Conservation (phyloP, 768 basidiomycete genomes). For the Leccinum variicolor region DNA sequence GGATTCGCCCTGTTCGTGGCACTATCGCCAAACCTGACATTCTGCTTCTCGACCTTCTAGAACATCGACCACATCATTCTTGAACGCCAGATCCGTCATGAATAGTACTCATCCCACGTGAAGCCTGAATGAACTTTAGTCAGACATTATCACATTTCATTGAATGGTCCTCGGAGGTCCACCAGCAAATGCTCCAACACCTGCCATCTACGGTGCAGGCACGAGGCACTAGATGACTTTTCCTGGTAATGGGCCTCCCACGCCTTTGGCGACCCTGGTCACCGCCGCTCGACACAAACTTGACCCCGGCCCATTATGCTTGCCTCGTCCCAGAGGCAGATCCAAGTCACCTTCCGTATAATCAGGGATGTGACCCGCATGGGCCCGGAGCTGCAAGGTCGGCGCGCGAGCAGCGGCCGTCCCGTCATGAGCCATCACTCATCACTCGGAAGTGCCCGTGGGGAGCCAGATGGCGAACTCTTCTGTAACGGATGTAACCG, state of each 20-base stretch:
- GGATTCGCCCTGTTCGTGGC: not conserved
- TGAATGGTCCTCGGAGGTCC: conserved; percentile 30
- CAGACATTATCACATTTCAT: conserved; percentile 10
- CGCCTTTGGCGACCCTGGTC: conserved; percentile 26
- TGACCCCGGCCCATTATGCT: not conserved
- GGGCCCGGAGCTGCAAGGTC: not conserved
- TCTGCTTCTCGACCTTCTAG: conserved; percentile 13
- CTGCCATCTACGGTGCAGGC: conserved; percentile 22
- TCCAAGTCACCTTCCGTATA: not conserved
- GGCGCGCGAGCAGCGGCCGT: conserved; percentile 1
- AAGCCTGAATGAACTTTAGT: not conserved
- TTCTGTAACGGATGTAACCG: conserved; percentile 22
- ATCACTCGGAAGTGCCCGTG: conserved; percentile 23
- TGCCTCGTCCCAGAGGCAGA: conserved; percentile 3
- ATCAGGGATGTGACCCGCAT: not conserved
- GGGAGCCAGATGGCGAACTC: conserved; percentile 10
- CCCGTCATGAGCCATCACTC: conserved; percentile 9
- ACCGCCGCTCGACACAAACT: not conserved
- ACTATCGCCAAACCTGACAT: not conserved
- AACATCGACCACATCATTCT: conserved; percentile 4
- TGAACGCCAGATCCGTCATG: not conserved
- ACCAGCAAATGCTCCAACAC: conserved; percentile 1
- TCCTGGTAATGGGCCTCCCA: conserved; percentile 22
- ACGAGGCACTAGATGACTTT: conserved; percentile 24
- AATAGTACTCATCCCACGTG: conserved; percentile 9